These are phyloP conservation scores for Komagataella phaffii DNA, from an alignment of 805 yeast species.

Conservation along the genomic window DNA sequence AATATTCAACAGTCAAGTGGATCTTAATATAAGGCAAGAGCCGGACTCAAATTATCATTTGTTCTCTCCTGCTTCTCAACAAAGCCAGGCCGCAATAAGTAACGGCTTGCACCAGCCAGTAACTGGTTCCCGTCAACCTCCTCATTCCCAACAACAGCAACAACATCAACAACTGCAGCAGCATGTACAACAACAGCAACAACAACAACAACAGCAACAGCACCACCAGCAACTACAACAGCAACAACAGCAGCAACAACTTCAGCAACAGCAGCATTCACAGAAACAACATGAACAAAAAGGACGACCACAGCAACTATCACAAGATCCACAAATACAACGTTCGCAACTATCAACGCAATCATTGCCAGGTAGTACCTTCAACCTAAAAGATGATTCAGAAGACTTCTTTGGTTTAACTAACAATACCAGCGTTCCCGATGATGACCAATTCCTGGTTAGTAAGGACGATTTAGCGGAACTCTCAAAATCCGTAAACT, in stretches of 20 bases:
- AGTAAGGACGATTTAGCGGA: not conserved
- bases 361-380: not conserved
- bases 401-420: not conserved
- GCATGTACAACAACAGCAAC: slow-evolving; percentile 6
- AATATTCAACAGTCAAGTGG: not conserved
- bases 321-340: not conserved
- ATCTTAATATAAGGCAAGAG: not conserved
- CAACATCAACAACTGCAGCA: slow-evolving; percentile 3
- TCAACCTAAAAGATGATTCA: not conserved
- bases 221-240: slow-evolving; percentile 1
- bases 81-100: not conserved
- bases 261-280: slow-evolving; percentile 3
- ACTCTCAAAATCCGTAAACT: not conserved
- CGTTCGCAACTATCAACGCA: not conserved
- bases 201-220: slow-evolving; percentile 2
- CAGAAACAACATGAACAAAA: slow-evolving; percentile 2
- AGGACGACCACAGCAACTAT: slow-evolving; percentile 5
- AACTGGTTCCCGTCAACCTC: not conserved
- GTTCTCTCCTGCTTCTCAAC: not conserved
- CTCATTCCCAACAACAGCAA: not conserved
- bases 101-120: not conserved
- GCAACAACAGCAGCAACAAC: slow-evolving; percentile 7
- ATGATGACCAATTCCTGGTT: not conserved
- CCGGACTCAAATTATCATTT: not conserved
- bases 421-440: not conserved